Base-by-base conservation (phyloP, 768 basidiomycete genomes). In the Clitopilus passeckerianus region DNA sequence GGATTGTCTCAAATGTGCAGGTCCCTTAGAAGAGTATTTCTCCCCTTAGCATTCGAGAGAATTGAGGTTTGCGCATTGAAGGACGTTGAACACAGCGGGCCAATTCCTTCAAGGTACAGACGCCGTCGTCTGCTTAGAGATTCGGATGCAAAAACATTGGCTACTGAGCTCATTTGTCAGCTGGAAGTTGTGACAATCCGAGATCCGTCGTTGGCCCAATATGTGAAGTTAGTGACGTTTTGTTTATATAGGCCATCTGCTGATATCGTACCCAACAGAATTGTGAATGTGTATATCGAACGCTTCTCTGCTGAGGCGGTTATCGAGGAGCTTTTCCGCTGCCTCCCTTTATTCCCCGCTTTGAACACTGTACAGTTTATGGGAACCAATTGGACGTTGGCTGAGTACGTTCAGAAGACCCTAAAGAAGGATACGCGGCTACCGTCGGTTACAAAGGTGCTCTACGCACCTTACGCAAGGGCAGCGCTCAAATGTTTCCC, bases 361-460 rank as follows among this genome's bases (percentile, higher is more conserved):
- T 63, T 71, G 3, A 55, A 67, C 33, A 70, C 67, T 23, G 30
- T 72, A 7, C 65, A 66, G 56, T 52, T 64, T 10, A 6, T 61
- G 22, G n/a, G 27, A 23, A 18, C n/a, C 37, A 23, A 22, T 50
- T 50, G 12, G 3, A n/a, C 12, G 37, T 50, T 4, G 37, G 37
- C 3, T 3, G 10, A 41, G 12, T 5, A 41, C n/a, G 37, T 41
- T 14, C 12, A 14, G 37, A 41, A 41, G n/a, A 12, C 12, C 37
- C 37, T 41, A 2, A 12, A 41, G 37, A 15, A 14, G 5, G 3
- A n/a, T n/a, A 5, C 5, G 3, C 37, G 10, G 10, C n/a, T 41
- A 5, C 37, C 37, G n/a, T 41, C 37, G 12, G 37, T 41, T 5
- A 41, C 37, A 5, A 41, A n/a, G n/a, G 12, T 41, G 37, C n/a